Evolutionary conservation across 2,329 filamentous ascomycete species (phyloP), one percentile per base, ranked within the genome.

Genomic region (Aspergillus thermomutatus): DNA sequence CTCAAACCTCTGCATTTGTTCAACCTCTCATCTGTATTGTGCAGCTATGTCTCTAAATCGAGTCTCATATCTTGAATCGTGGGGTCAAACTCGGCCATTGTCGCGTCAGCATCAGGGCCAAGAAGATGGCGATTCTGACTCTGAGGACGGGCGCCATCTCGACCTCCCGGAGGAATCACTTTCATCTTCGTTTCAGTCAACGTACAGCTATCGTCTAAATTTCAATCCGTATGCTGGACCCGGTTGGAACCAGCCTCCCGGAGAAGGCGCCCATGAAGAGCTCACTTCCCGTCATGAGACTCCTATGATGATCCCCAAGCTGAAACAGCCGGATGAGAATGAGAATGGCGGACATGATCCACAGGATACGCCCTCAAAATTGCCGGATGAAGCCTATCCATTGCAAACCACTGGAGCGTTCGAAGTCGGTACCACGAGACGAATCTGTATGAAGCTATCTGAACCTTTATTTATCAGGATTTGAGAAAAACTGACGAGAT

Each of bases 361-460:
- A 25, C 54, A 59, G 43, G 58, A 60, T 34, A 53, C 53, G 10
- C 54, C 57, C 3, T 59, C 62, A 40, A 52, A 63, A 45, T 55
- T 62, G 43, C 55, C 59, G 7, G 26, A 66, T 49, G 14, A 60
- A 51, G 47, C 57, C 49, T 61, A 62, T 45, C 56, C 56, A 45
- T 53, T 53, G 50, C 57, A 72, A 48, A 73, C 73, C 1, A 71
- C 63, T 6, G 69, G 69, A 14, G 82, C 82, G 1, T 83, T 82
- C 63, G 82, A 87, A 68, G 80, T 85, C 28, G 76, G 78, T 58
- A 79, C 76, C 56, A 72, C 75, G 57, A 83, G 79, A 66, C 74
- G 83, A 60, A 77, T 84, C 58, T 63, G 81, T 83, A 71, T 69
- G 79, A 34, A 14, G 0, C 31, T 4, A 2, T 4, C 71, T 34